Evolutionary conservation across 2,329 filamentous ascomycete genomes (phyloP), one percentile per base, ranked within the genome.

Genomic region (Penicillium hesseltinei): DNA sequence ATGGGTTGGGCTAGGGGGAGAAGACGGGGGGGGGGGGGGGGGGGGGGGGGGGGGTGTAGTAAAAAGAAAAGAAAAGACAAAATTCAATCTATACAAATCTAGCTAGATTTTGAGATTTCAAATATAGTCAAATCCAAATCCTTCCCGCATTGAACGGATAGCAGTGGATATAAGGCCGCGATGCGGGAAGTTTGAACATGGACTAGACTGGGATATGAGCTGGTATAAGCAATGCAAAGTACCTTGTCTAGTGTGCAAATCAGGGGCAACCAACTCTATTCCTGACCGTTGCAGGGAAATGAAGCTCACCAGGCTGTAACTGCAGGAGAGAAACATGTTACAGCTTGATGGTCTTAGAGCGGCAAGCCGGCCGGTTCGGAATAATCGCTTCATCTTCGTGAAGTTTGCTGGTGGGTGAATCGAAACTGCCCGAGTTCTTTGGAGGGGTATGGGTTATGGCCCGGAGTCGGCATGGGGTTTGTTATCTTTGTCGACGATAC

Each of bases 351-450:
- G 39, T 25, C 10, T n/a, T 39, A 17, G 36, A 38, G 36, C 48
- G 53, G 53, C 53, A 59, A 49, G 35, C 53, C 53, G 57, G 43
- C 57, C 35, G 31, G 29, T 49, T 59, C 31, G 57, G 47, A 59
- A 59, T 54, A 23, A 38, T 42, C 7, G 21, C 33, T 19, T 35
- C 27, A 33, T 23, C 49, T 51, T n/a, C 35, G 43, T 48, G 25
- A 52, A 17, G 40, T 40, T 33, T 13, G 40, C 17, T 38, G 17
- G n/a, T 3, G 15, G 13, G 15, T 25, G 9, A 23, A 25, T 44
- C 2, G 10, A 19, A 29, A 29, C 17, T 9, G 25, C 17, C 42
- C 17, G 8, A 29, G 10, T 13, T 5, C 10, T 7, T 29, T 29
- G 25, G 25, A 6, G 7, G 9, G 23, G 2, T 25, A 9, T 43